Base-by-base conservation (phyloP, 768 basidiomycete species). In the Paxillus involutus region DNA sequence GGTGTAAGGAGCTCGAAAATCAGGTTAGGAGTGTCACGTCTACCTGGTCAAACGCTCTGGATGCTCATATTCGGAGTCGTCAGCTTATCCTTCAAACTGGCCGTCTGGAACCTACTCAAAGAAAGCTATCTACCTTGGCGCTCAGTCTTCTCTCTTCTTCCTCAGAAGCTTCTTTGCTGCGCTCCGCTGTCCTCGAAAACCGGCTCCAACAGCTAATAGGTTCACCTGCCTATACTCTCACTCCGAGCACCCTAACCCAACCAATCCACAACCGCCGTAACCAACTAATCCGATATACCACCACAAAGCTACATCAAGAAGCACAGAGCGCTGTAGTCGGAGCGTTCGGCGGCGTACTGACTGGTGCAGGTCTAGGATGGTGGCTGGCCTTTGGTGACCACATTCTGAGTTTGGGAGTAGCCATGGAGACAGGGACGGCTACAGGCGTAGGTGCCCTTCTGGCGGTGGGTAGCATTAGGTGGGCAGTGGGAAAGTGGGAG, bases 1-100 rank as follows among this genome's bases (percentile, higher is more conserved):
- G 76, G 76, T 77, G 75, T 42, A 70, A 67, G 56, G 76, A 73
- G 2, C 69, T 86, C 16, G 81, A 86, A 61, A 72, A 73, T 63
- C 73, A 80, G 71, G 84, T 82, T 53, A 33, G 46, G 47, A 13
- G n/a, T 16, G 26, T 48, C 37, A 32, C 39, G 11, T 41, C 36
- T 13, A 30, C 8, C 17, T 51, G 2, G 49, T 39, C 11, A 3
- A 12, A 11, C 3, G 42, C 33, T 46, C 35, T 49, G 46, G 13
- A 35, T 14, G 17, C n/a, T 52, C 19, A 53, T 44, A 10, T 14
- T 29, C 44, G 19, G 35, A 42, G 35, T 39, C 9, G 35, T n/a
- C 51, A 90, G 88, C 75, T 91, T 36, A 75, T 85, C 37, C 76
- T 84, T 46, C 81, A 88, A 51, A 79, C 85, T 1, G 89, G 89